Evolutionary conservation across 2,329 filamentous ascomycete species (phyloP), one percentile per base, ranked within the genome.

Genomic region (Pyrenochaeta sp.): DNA sequence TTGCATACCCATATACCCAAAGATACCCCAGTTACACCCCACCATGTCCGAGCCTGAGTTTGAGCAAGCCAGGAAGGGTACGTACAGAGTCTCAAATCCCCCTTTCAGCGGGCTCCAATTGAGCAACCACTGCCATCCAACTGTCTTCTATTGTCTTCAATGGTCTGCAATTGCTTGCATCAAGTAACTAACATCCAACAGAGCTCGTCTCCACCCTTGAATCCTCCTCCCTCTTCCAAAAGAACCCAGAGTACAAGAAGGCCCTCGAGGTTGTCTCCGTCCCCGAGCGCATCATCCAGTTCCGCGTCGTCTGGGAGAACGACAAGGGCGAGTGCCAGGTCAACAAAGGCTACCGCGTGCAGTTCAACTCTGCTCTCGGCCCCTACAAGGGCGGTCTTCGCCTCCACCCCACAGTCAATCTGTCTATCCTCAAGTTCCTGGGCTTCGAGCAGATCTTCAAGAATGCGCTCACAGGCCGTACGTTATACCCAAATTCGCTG

Each of bases 381-480:
- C 95, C 95, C 52, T 98, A 97, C 90, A 98, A 98, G 88, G 95
- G 95, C 68, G 95, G 95, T 78, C 89, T 98, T 70, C 87, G 95
- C 71, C 92, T 99, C 81, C 95, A 99, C 81, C 95, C 94, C 62
- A 89, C 90, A 10, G 92, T 95, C 80, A 95, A 90, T 78, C 83
- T 90, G 52, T 86, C 83, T 56, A 84, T 87, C 75, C 88, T 99
- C 74, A 99, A 99, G 85, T 98, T 98, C 84, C 87, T 99, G 77
- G 95, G 94, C 67, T 98, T 98, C 75, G 95, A 99, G 88, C 95
- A 98, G 84, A 96, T 94, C 83, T 98, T 98, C 87, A 98, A 98
- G 88, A 98, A 98, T 91, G 95, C 95, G 69, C 84, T 98, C 70
- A 98, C 95, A 62, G 95, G 95, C 76, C 83, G 91, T 93, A 84